These are phyloP conservation scores for Mariannaea elegans DNA, from an alignment of 2,329 filamentous ascomycete species.

Conservation along the genomic window DNA sequence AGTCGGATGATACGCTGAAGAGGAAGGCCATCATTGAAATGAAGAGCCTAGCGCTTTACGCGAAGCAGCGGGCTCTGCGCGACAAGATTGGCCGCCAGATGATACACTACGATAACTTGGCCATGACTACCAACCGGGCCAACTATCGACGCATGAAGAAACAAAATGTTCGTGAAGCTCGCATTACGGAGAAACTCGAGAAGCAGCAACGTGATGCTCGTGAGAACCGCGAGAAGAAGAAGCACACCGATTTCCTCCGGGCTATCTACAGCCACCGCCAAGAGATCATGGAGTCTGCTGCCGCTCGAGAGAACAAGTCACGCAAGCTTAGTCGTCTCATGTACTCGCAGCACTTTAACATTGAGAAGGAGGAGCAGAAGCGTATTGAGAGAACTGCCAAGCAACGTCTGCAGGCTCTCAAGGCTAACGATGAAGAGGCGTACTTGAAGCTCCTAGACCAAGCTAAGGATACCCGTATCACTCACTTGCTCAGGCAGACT, in stretches of 20 bases:
- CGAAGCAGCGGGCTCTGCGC: slow-evolving; percentile 86
- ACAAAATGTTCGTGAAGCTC: slow-evolving; percentile 91
- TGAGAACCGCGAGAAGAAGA: slow-evolving; percentile 97
- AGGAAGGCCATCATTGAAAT: slow-evolving; percentile 93
- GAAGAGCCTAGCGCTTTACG: slow-evolving; percentile 87
- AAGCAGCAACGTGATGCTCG: slow-evolving; percentile 98
- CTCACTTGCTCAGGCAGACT: slow-evolving; percentile 94
- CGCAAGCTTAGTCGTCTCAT: slow-evolving; percentile 91
- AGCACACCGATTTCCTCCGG: slow-evolving; percentile 90
- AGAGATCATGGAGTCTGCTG: slow-evolving; percentile 76
- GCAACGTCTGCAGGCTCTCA: slow-evolving; percentile 98
- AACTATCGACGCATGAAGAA: slow-evolving; percentile 96
- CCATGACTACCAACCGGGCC: slow-evolving; percentile 94
- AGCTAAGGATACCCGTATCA: slow-evolving; percentile 99
- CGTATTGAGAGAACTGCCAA: slow-evolving; percentile 97
- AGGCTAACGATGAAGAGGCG: slow-evolving; percentile 98
- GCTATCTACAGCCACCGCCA: slow-evolving; percentile 84
- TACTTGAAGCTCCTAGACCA: slow-evolving; percentile 98
- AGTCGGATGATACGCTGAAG: slow-evolving; percentile 84
- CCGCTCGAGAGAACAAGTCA: slow-evolving; percentile 75
- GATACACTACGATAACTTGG: slow-evolving; percentile 94
- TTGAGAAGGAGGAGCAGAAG: slow-evolving; percentile 99
- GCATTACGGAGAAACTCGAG: slow-evolving; percentile 98
- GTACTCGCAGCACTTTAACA: slow-evolving; percentile 89
- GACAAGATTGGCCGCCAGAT: slow-evolving; percentile 90